A percentile compares a stretch with the other conserved stretches of the same genome.
phyloP scores from a whole-genome alignment of 2,329 filamentous ascomycete genomes.

The Fusarium nelsonii region DNA sequence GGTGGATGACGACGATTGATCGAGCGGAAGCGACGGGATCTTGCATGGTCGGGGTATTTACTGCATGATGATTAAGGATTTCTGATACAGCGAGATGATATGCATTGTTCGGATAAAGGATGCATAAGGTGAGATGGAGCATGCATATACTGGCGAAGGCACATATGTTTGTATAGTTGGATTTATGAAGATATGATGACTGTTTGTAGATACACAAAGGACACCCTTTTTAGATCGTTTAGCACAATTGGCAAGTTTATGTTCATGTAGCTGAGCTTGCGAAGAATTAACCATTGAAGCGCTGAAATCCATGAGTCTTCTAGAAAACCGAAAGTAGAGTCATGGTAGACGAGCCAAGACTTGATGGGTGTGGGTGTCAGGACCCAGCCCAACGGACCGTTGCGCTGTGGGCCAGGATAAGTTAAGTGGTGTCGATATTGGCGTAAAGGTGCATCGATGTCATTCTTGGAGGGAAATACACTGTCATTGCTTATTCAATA shows the following conservation, averaged over 20 bases:
- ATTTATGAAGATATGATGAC: constrained; percentile 31
- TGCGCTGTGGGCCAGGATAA: constrained; percentile 12
- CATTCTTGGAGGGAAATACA: neutral
- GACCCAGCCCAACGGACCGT: constrained; percentile 27
- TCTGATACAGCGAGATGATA: constrained; percentile 31
- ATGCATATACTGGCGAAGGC: neutral
- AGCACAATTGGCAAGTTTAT: too few species aligned
- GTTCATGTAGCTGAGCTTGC: too few species aligned
- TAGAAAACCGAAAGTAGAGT: constrained; percentile 33
- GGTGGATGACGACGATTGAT: constrained; percentile 58
- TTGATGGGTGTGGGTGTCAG: constrained; percentile 34
- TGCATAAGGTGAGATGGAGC: neutral
- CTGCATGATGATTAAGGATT: constrained; percentile 1
- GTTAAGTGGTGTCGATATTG: neutral
- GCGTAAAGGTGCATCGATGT: neutral
- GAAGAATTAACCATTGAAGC: neutral
- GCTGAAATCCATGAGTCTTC: constrained; percentile 18
- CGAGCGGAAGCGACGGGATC: constrained; percentile 28
- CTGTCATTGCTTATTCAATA: neutral
- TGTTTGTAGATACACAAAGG: constrained; percentile 34
- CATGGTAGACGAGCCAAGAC: constrained; percentile 18
- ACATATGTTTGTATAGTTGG: constrained; percentile 22
- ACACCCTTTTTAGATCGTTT: constrained; percentile 34
- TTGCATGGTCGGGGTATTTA: constrained; percentile 6
- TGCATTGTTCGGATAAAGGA: constrained; percentile 13